phyloP scores from a whole-genome alignment of 1,284 basidiomycete species.

The Papiliotrema nemorosa region DNA sequence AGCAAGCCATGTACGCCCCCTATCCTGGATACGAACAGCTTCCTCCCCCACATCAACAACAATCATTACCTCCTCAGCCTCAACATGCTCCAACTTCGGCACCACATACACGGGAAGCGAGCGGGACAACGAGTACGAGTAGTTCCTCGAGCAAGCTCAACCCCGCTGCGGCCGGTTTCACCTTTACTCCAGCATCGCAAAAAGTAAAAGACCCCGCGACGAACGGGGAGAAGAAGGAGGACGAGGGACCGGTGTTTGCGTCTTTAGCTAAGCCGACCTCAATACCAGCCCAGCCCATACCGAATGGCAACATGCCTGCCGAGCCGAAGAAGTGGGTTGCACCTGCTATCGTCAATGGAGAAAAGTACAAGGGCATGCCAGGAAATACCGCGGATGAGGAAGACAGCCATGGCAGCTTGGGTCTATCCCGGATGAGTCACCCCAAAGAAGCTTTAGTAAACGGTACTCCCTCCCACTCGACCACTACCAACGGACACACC shows the following conservation, averaged over 20 bases:
- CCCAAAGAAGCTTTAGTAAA: too few species aligned
- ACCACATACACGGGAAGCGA: slow-evolving; percentile 1
- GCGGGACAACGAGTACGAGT: background rate
- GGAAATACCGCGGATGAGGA: slow-evolving; percentile 1
- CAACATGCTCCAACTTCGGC: background rate
- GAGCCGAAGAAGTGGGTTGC: slow-evolving; percentile 2
- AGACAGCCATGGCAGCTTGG: too few species aligned
- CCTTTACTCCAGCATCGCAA: slow-evolving; percentile 10
- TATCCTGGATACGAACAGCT: slow-evolving; percentile 7
- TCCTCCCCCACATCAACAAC: slow-evolving; percentile 8
- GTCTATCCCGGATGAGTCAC: too few species aligned
- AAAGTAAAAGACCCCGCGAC: background rate
- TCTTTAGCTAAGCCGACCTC: background rate
- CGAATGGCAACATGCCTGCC: background rate
- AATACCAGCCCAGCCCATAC: too few species aligned
- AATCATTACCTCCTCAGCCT: slow-evolving; percentile 1
- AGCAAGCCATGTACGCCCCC: slow-evolving; percentile 3
- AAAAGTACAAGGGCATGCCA: slow-evolving; percentile 20
- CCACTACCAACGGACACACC: too few species aligned
- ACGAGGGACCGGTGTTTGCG: background rate
- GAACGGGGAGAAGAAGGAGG: background rate
- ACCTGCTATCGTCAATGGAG: slow-evolving; percentile 18
- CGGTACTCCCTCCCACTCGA: too few species aligned
- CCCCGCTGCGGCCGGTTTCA: slow-evolving; percentile 43
- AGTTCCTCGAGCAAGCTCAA: slow-evolving; percentile 28